Conservation (phyloP, 805 yeast genomes). For the Barnettozyma botsteinii region DNA sequence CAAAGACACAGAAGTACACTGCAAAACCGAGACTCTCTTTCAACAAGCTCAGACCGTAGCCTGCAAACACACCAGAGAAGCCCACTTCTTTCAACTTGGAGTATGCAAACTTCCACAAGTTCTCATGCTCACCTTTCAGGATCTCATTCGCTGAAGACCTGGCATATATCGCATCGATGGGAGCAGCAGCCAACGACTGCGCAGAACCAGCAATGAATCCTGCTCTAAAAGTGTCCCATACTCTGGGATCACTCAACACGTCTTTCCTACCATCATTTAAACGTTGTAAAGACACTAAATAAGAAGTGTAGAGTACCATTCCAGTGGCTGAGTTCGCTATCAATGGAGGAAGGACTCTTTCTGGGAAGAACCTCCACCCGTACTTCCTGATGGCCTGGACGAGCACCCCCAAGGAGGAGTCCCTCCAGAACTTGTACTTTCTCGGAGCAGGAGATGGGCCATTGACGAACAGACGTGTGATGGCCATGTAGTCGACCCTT, state of each 20-base stretch:
- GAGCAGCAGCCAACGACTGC: conserved; percentile 90
- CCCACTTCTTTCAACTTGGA: conserved; percentile 71
- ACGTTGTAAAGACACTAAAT: conserved; percentile 49
- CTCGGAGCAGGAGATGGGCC: conserved; percentile 37
- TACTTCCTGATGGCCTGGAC: conserved; percentile 63
- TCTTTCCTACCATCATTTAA: conserved; percentile 24
- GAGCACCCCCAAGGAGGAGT: conserved; percentile 73
- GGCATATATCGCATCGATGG: conserved; percentile 84
- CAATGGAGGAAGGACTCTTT: conserved; percentile 75
- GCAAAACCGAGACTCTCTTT: conserved; percentile 86
- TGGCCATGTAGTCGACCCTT: conserved; percentile 77
- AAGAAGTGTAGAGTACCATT: conserved; percentile 75
- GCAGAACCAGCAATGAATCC: conserved; percentile 84
- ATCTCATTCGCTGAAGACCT: conserved; percentile 75
- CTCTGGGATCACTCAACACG: conserved; percentile 22
- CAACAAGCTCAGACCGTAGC: conserved; percentile 67
- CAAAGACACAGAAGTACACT: conserved; percentile 75
- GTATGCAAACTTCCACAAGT: conserved; percentile 72
- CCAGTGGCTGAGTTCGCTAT: conserved; percentile 90
- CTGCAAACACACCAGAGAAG: conserved; percentile 81
- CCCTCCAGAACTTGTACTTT: conserved; percentile 50
- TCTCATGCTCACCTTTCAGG: conserved; percentile 58
- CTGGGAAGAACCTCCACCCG: conserved; percentile 86
- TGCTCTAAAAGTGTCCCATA: conserved; percentile 61
- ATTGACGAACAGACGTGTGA: conserved; percentile 47